These are phyloP conservation scores for Pestalotiopsis sp. DNA, from an alignment of 2,329 filamentous ascomycete species.

Conservation along the genomic window DNA sequence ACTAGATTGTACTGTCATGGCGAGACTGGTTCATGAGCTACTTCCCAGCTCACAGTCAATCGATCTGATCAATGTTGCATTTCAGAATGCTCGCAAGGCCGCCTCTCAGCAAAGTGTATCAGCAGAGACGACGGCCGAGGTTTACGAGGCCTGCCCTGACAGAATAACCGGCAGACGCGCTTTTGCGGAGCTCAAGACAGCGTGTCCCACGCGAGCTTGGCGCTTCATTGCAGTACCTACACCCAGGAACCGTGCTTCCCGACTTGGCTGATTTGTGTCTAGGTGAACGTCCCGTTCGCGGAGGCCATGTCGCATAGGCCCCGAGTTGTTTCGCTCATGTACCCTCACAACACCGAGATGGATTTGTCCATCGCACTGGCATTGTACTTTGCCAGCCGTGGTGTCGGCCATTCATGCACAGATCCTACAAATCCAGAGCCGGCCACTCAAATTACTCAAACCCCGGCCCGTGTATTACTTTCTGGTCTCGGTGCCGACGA, in stretches of 20 bases:
- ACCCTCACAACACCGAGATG: constrained; percentile 98
- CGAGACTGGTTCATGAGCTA: constrained; percentile 77
- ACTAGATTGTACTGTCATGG: constrained; percentile 88
- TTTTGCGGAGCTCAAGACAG: constrained; percentile 69
- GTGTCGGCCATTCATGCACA: constrained; percentile 54
- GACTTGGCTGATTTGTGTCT: neutral
- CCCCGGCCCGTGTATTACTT: constrained; percentile 78
- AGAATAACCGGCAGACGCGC: constrained; percentile 83
- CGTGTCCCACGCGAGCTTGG: constrained; percentile 76
- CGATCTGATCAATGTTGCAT: constrained; percentile 93
- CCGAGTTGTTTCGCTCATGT: constrained; percentile 75
- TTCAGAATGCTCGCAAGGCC: constrained; percentile 84
- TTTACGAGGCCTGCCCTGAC: constrained; percentile 88
- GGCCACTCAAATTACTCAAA: constrained; percentile 39
- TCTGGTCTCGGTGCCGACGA: constrained; percentile 96
- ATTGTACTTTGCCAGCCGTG: constrained; percentile 91
- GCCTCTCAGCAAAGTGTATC: constrained; percentile 50
- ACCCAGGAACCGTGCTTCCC: neutral
- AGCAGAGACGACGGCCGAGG: constrained; percentile 27
- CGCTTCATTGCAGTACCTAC: constrained; percentile 72
- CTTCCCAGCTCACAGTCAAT: constrained; percentile 70
- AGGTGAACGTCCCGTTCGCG: constrained; percentile 80
- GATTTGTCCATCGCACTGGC: constrained; percentile 92
- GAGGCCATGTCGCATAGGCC: constrained; percentile 72
- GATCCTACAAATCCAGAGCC: constrained; percentile 25